These are phyloP conservation scores for Conringia planisiliqua DNA, from an alignment of 345 rosid genomes.

Conservation along the genomic window DNA sequence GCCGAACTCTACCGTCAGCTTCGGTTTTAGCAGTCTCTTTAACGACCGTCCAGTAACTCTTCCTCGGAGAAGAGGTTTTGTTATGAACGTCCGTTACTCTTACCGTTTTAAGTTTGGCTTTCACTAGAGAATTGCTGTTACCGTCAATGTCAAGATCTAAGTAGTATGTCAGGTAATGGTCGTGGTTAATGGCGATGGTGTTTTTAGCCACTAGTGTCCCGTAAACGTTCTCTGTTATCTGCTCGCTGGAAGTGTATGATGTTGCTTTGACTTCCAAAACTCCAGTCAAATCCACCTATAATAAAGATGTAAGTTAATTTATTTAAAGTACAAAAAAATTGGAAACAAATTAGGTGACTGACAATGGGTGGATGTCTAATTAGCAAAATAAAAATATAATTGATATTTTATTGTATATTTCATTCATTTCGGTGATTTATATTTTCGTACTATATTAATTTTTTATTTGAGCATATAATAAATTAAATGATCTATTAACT, in stretches of 20 bases:
- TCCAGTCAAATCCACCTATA: slow-evolving; percentile 66
- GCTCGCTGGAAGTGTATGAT: slow-evolving; percentile 41
- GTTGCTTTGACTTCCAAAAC: slow-evolving; percentile 57
- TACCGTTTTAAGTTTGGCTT: slow-evolving; percentile 44
- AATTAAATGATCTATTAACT: background rate
- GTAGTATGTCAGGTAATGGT: slow-evolving; percentile 73
- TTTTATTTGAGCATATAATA: background rate
- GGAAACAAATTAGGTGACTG: background rate
- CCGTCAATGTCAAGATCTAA: slow-evolving; percentile 82
- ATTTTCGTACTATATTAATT: background rate
- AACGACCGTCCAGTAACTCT: slow-evolving; percentile 69
- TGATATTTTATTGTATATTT: background rate
- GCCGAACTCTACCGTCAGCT: slow-evolving; percentile 52
- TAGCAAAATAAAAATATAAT: background rate
- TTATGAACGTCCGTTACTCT: slow-evolving; percentile 23
- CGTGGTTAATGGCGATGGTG: slow-evolving; percentile 69
- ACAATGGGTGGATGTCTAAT: background rate
- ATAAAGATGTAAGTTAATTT: background rate
- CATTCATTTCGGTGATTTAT: background rate
- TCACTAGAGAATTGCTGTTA: slow-evolving; percentile 59
- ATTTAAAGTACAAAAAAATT: background rate
- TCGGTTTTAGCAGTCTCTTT: slow-evolving; percentile 61
- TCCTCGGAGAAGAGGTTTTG: slow-evolving; percentile 41
- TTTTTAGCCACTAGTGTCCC: slow-evolving; percentile 68
- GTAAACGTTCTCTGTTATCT: slow-evolving; percentile 40